Conservation (phyloP, 2,329 filamentous ascomycete genomes). For the Stachybotrys echinatus region DNA sequence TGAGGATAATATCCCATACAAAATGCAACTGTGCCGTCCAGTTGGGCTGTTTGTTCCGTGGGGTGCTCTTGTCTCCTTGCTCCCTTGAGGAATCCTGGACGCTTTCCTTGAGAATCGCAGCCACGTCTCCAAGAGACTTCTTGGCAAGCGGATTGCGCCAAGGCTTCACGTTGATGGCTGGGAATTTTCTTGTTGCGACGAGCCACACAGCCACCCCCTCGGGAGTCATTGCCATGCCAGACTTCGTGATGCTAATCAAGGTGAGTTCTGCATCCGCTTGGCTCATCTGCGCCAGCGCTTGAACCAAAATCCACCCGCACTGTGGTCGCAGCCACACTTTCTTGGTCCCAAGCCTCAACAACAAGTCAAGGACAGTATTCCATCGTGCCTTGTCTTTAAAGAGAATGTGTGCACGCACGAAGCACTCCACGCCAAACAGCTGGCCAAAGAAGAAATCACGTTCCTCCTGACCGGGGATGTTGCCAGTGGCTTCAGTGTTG, state of each 20-base stretch:
- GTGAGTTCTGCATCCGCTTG: slow-evolving; percentile 55
- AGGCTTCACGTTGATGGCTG: slow-evolving; percentile 57
- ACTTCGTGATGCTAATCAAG: slow-evolving; percentile 55
- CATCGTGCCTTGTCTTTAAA: slow-evolving; percentile 57
- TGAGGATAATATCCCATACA: slow-evolving; percentile 79
- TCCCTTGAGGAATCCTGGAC: slow-evolving; percentile 48
- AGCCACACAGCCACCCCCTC: slow-evolving; percentile 92
- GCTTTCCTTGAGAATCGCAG: slow-evolving; percentile 75
- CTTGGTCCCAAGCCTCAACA: slow-evolving; percentile 70
- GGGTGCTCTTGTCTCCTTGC: slow-evolving; percentile 30
- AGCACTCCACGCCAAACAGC: slow-evolving; percentile 80
- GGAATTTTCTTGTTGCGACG: slow-evolving; percentile 58
- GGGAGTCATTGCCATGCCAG: slow-evolving; percentile 70
- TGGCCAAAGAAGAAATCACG: slow-evolving; percentile 81
- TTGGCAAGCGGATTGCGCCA: slow-evolving; percentile 75
- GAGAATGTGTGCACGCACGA: slow-evolving; percentile 73
- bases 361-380: slow-evolving; percentile 62
- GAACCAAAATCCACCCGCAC: slow-evolving; percentile 76
- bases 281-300: slow-evolving; percentile 60
- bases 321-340: slow-evolving; percentile 88
- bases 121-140: slow-evolving; percentile 63
- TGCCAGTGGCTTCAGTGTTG: slow-evolving; percentile 49
- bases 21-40: slow-evolving; percentile 82
- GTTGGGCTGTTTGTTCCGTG: slow-evolving; percentile 58
- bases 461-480: slow-evolving; percentile 65